These are phyloP conservation scores for Cryptococcus floricola DNA, from an alignment of 1,284 basidiomycete species.

Conservation along the genomic window DNA sequence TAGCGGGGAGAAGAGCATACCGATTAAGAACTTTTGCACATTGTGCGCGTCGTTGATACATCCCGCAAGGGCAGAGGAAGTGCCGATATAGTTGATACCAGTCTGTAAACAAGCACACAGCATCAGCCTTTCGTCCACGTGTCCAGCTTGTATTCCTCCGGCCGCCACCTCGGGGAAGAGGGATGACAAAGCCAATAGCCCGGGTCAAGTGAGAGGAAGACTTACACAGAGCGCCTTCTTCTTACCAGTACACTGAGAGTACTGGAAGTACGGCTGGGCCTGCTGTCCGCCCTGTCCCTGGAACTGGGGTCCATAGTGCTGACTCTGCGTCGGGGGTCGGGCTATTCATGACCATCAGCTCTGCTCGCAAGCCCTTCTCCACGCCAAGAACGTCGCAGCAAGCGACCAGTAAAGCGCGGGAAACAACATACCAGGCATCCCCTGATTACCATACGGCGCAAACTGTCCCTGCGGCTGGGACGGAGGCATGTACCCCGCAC, in stretches of 20 bases:
- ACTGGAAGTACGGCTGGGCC: conserved; percentile 67
- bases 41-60: conserved; percentile 87
- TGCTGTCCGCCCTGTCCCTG: conserved; percentile 55
- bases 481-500: conserved; percentile 23
- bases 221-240: conserved; percentile 63
- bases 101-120: conserved; percentile 21
- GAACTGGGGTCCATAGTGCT: conserved; percentile 65
- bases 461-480: conserved; percentile 5
- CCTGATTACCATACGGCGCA: conserved; percentile 16
- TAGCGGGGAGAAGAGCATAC: conserved; percentile 45
- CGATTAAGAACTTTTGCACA: conserved; percentile 65
- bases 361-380: background rate
- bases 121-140: background rate
- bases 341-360: conserved; percentile 7
- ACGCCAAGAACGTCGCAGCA: background rate
- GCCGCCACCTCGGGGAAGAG: background rate
- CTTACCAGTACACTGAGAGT: conserved; percentile 76
- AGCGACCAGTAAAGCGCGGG: background rate
- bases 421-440: conserved; percentile 16
- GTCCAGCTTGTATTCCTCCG: too few species aligned
- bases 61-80: conserved; percentile 52
- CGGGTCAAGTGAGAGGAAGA: background rate
- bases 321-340: conserved; percentile 52
- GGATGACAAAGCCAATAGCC: background rate
- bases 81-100: conserved; percentile 47